Conservation (phyloP, 2,329 filamentous ascomycete genomes). For the Beauveria sp. region DNA sequence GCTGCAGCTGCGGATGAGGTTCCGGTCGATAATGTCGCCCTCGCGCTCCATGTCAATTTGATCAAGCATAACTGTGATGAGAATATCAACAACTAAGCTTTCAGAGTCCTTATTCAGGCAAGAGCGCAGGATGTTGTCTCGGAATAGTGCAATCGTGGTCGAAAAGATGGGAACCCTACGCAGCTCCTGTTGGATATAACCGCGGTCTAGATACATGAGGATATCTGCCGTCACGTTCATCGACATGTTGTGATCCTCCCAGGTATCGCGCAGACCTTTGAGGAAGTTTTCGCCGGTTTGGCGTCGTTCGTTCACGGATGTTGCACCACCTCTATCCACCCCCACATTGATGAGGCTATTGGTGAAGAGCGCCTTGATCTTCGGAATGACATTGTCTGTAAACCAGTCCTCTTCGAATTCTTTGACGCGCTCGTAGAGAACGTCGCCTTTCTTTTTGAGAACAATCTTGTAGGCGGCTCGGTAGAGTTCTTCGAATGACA, state of each 20-base stretch:
- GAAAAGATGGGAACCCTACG: constrained; percentile 73
- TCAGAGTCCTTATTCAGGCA: constrained; percentile 38
- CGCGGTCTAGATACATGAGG: constrained; percentile 93
- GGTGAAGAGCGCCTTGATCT: constrained; percentile 64
- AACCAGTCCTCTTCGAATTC: constrained; percentile 80
- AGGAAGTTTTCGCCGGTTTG: constrained; percentile 79
- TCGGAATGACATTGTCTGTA: constrained; percentile 59
- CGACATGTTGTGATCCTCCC: constrained; percentile 82
- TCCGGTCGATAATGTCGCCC: constrained; percentile 80
- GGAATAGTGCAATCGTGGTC: constrained; percentile 78
- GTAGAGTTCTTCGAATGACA: constrained; percentile 95
- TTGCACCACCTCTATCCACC: constrained; percentile 47
- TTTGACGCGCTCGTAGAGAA: constrained; percentile 74
- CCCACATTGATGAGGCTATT: constrained; percentile 54
- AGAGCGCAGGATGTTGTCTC: constrained; percentile 72
- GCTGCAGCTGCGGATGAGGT: constrained; percentile 72
- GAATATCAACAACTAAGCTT: constrained; percentile 59
- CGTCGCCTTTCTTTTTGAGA: constrained; percentile 73
- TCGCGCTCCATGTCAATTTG: constrained; percentile 89
- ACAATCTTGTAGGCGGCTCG: constrained; percentile 92
- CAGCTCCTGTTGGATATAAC: constrained; percentile 60
- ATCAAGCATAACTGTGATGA: constrained; percentile 78
- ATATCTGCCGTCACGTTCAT: constrained; percentile 98
- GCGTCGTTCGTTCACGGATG: constrained; percentile 70
- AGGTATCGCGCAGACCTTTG: constrained; percentile 64